Evolutionary conservation across 1,284 basidiomycete genomes (phyloP), one percentile per base, ranked within the genome.

Genomic region (Veloboletus limbatus): DNA sequence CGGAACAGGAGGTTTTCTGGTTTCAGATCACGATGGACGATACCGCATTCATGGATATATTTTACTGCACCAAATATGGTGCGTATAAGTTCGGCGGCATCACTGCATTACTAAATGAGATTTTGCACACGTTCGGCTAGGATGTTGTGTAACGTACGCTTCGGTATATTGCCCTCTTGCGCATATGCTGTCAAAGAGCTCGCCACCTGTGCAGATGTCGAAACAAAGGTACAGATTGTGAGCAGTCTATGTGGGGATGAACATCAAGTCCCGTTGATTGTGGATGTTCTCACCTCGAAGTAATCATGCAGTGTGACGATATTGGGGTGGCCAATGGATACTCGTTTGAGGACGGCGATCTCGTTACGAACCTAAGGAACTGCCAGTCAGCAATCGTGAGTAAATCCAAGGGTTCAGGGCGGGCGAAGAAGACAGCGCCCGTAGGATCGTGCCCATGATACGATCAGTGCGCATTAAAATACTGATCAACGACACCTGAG

Each of bases 121-220:
- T 26, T 24, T 20, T 13, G 14, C 31, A 49, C 16, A 40, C 10
- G 24, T 27, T 34, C 6, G 27, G 24, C 39, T 50, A 54, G n/a
- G 34, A 40, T 14, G 7, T 8, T 45, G 43, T 37, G 26, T 13
- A 7, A 73, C 83, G 54, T 54, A 91, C 88, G 84, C 83, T 69
- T 98, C 95, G 65, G 93, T 95, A 70, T 97, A 97, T 67, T 92
- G 94, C 37, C 96, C 95, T 65, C 95, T 91, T 21, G 95, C 92
- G 65, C 96, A 99, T 74, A 99, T 99, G 41, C 97, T 82, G 69
- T 99, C 96, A 62, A 99, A 99, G 17, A 99, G 82, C 70, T 99
- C 96, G 34, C 96, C 97, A 40, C 96, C 96, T 0, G 92, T 96
- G 72, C 97, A 99, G 11, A 99, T 81, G 69, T 97, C 96, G 65